Evolutionary conservation across 768 basidiomycete genomes (phyloP), one percentile per base, ranked within the genome.

Genomic region (Tylopilus cervinicoccineus): DNA sequence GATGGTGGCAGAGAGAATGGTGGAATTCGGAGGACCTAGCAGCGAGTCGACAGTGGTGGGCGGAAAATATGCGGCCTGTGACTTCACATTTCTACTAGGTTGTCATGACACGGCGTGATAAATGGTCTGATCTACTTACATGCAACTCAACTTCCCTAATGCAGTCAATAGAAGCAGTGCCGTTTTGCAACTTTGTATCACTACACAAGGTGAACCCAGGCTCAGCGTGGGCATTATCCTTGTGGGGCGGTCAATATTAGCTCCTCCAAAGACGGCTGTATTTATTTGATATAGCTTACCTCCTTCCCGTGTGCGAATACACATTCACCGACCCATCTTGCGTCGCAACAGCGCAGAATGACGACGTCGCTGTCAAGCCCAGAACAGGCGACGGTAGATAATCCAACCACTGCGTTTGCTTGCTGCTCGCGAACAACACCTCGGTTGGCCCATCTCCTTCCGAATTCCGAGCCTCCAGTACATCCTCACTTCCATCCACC

Each of bases 331-430:
- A 77, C 0, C 88, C 90, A 63, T 96, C 93, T 53, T 84, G 77
- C 70, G 80, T 76, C 0, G 82, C 88, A 5, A 80, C 88, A 7
- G 89, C 93, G 56, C 84, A 84, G 61, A 89, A 92, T 2, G 58
- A 60, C 12, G 65, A 60, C 0, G 90, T 85, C 1, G 83, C 83
- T 5, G 82, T 81, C 40, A 89, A 60, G 1, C 75, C 71, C 14
- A 94, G 63, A n/a, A 80, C 81, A 22, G 86, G 83, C 2, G 78
- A 80, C 1, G 88, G 81, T 8, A 95, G 59, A 67, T 88, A 98
- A 66, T 97, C 94, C 37, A 94, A 67, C 93, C 94, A 98, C 45
- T 87, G 81, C 11, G 82, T 86, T 50, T 84, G 79, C 69, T 82
- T 83, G 28, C 78, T 76, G 58, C 72, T 78, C 45, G 79, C 69